A percentile compares a stretch with the other conserved stretches of the same genome.
These are phyloP conservation scores for Fusarium piperis DNA, from an alignment of 2,329 filamentous ascomycete species.

Conservation along the genomic window DNA sequence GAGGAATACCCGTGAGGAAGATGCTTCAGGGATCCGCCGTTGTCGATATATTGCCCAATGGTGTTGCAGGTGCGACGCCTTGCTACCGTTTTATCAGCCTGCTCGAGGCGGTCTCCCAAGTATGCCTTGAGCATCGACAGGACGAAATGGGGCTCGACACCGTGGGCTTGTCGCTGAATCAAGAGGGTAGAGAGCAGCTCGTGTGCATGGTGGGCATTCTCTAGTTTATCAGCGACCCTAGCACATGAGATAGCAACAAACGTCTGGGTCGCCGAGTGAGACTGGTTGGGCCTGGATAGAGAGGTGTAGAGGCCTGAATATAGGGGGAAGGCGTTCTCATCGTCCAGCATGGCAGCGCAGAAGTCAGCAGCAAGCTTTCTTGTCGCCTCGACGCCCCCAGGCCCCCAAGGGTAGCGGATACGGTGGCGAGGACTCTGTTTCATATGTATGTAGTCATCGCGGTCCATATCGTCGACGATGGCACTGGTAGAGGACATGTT, in stretches of 20 bases:
- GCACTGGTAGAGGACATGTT: background rate
- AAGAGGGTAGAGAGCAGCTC: conserved; percentile 20
- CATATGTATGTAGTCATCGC: background rate
- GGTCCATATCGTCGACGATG: conserved; percentile 12
- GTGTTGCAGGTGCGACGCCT: conserved; percentile 7
- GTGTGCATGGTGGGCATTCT: conserved; percentile 23
- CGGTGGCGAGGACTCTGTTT: background rate
- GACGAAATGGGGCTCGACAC: conserved; percentile 18
- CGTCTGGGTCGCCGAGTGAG: conserved; percentile 4
- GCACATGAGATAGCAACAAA: conserved; percentile 31
- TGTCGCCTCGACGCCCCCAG: conserved; percentile 19
- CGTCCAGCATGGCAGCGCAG: conserved; percentile 37
- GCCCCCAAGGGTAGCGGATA: conserved; percentile 27
- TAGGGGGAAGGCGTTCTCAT: conserved; percentile 36
- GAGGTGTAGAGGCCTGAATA: conserved; percentile 25
- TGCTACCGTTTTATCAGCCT: background rate
- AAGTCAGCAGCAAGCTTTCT: conserved; percentile 42
- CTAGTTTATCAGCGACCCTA: conserved; percentile 31
- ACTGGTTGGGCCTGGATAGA: background rate
- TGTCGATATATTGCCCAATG: conserved; percentile 14
- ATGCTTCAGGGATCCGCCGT: conserved; percentile 9
- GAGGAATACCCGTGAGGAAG: conserved; percentile 21
- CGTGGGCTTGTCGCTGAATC: background rate
- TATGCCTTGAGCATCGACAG: conserved; percentile 30
- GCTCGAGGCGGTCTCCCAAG: conserved; percentile 23